Evolutionary conservation across 192 early-diverging fungal genomes (phyloP), one percentile per base, ranked within the genome.

Genomic region (Rhizophagus clarus): DNA sequence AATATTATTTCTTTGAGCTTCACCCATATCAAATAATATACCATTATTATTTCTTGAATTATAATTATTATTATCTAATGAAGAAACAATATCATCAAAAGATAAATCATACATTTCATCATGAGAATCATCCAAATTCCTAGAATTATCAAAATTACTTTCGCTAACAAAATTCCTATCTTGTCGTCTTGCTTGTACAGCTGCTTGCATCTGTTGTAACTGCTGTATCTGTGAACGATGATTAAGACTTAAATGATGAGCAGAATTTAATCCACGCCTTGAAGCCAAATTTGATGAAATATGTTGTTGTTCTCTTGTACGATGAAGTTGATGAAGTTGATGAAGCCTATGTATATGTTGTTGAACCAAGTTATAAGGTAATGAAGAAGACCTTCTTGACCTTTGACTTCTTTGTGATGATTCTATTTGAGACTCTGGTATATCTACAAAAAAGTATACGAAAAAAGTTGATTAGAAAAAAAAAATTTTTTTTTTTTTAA

Each of bases 301-400:
- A 42, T 45, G 20, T 51, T 49, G 37, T 62, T 62, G 74, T 31
- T 78, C 77, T 49, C 77, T 28, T 49, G 77, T 78, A 56, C 77
- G 77, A n/a, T 78, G 77, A 45, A 78, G 24, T 15, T 78, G 67
- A 47, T 78, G 77, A 32, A 78, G 40, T 29, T 78, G 77, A 32
- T 78, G 77, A 51, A 78, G 64, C 15, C 76, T 45, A 47, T 77
- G 76, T 34, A 77, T 63, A 11, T 78, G 62, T 7, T 78, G 77
- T 20, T 68, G 63, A 69, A 78, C 63, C 17, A 74, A 7, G 15
- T 45, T 70, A 78, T 78, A 49, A 51, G 42, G 47, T 11, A 66
- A 9, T 9, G 67, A 26, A 20, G 76, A 68, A 32, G 51, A 37
- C 28, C 64, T 40, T 77, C 76, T 51, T 29, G 29, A 12, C 34